These are phyloP conservation scores for Clonostachys rosea DNA, from an alignment of 2,329 filamentous ascomycete species.

Conservation along the genomic window DNA sequence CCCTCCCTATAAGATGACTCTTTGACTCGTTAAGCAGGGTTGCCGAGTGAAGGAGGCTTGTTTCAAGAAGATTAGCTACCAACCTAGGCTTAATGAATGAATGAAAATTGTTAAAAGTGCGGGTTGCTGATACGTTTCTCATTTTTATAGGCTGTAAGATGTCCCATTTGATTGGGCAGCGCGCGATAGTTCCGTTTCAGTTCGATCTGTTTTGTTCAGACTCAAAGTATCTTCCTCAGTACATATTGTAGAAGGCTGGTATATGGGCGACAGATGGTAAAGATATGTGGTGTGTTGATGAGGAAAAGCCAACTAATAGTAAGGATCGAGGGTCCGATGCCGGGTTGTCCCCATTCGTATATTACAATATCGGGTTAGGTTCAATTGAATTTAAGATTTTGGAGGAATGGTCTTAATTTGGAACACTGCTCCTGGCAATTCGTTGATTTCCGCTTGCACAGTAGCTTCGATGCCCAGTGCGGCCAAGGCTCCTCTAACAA, in stretches of 20 bases:
- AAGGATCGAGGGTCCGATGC: too few relatives aligned
- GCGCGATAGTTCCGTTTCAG: neutral
- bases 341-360: too few relatives aligned
- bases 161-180: neutral
- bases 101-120: slow-evolving; percentile 9
- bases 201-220: neutral
- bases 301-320: too few relatives aligned
- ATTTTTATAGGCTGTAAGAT: slow-evolving; percentile 26
- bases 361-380: neutral
- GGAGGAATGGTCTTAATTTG: slow-evolving; percentile 83
- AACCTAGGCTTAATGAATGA: slow-evolving; percentile 28
- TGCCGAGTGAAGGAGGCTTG: slow-evolving; percentile 16
- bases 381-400: slow-evolving; percentile 48
- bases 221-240: too few relatives aligned
- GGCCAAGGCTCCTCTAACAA: slow-evolving; percentile 89
- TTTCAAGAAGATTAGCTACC: slow-evolving; percentile 21
- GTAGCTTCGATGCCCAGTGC: slow-evolving; percentile 86
- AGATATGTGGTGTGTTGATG: too few relatives aligned
- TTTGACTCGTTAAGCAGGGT: slow-evolving; percentile 4
- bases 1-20: slow-evolving; percentile 18
- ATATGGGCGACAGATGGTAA: too few relatives aligned
- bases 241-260: too few relatives aligned
- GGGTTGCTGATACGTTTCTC: slow-evolving; percentile 26
- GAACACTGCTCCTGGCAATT: slow-evolving; percentile 85
- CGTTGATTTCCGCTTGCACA: slow-evolving; percentile 84